These are phyloP conservation scores for Candida qinlingensis DNA, from an alignment of 805 yeast species.

Conservation along the genomic window DNA sequence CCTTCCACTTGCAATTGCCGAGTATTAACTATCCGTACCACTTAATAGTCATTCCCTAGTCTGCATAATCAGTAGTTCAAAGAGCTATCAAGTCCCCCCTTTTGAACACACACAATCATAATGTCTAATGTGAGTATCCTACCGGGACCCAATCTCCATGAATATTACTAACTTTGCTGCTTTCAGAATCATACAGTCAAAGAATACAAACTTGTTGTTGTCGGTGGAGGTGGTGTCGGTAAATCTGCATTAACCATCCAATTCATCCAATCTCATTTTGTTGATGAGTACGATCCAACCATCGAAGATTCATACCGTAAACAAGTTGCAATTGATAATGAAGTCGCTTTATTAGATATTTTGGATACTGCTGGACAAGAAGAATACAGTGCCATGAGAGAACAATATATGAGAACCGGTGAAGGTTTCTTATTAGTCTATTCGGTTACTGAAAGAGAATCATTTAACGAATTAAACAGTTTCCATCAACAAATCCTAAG, in stretches of 20 bases:
- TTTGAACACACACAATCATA: neutral
- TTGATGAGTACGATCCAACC: constrained; percentile 97
- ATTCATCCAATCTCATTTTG: constrained; percentile 89
- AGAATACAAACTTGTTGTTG: constrained; percentile 91
- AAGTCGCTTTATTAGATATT: constrained; percentile 75
- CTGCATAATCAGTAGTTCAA: too few relatives aligned
- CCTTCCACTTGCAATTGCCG: too few relatives aligned
- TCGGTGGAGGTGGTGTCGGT: constrained; percentile 99
- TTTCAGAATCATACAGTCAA: constrained; percentile 35
- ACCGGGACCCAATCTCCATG: neutral
- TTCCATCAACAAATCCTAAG: constrained; percentile 77
- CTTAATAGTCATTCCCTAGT: too few relatives aligned
- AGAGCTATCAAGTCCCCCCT: neutral
- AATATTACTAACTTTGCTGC: neutral
- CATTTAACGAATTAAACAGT: constrained; percentile 78
- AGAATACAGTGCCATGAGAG: constrained; percentile 90
- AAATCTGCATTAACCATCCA: constrained; percentile 95
- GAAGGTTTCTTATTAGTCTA: constrained; percentile 91
- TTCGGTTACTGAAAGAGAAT: constrained; percentile 76
- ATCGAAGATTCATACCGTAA: constrained; percentile 91
- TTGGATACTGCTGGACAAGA: constrained; percentile 99
- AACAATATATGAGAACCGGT: constrained; percentile 93
- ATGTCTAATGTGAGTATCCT: neutral
- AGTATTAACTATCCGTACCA: too few relatives aligned
- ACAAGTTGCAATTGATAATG: constrained; percentile 77